Percentiles rank a stretch among this genome's conserved stretches.
Conservation (phyloP, 2,329 filamentous ascomycete genomes). For the Cladophialophora immunda region DNA sequence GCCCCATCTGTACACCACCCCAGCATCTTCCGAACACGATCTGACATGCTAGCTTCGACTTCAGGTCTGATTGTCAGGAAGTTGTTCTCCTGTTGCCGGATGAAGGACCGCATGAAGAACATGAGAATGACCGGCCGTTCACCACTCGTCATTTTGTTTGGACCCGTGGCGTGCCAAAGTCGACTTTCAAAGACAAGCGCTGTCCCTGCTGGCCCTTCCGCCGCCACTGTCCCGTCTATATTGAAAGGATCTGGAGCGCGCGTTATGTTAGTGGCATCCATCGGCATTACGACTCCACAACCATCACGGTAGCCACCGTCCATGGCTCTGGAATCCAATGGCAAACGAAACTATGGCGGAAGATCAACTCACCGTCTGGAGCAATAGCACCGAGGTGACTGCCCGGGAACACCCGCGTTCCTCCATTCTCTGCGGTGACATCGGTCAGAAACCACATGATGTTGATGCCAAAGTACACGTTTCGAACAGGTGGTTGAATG, state of each 20-base stretch:
- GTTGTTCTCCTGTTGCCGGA: conserved; percentile 46
- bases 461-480: conserved; percentile 25
- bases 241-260: conserved; percentile 22
- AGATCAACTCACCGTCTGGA: conserved; percentile 17
- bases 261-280: neutral
- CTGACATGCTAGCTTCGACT: conserved; percentile 43
- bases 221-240: conserved; percentile 25
- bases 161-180: conserved; percentile 32
- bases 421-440: conserved; percentile 28
- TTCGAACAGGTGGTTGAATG: conserved; percentile 27
- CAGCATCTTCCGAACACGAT: conserved; percentile 32
- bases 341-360: neutral
- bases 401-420: conserved; percentile 27
- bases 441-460: conserved; percentile 33
- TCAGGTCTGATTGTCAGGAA: conserved; percentile 44
- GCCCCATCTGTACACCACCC: conserved; percentile 25
- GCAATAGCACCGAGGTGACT: conserved; percentile 28
- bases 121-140: conserved; percentile 43
- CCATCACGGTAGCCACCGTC: neutral
- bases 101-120: conserved; percentile 46
- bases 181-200: conserved; percentile 31
- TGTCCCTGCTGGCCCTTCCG: conserved; percentile 29
- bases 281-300: neutral
- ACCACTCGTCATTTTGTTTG: conserved; percentile 33
- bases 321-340: neutral